phyloP scores from a whole-genome alignment of 2,329 filamentous ascomycete genomes.

The Myriosclerotinia scirpicola region DNA sequence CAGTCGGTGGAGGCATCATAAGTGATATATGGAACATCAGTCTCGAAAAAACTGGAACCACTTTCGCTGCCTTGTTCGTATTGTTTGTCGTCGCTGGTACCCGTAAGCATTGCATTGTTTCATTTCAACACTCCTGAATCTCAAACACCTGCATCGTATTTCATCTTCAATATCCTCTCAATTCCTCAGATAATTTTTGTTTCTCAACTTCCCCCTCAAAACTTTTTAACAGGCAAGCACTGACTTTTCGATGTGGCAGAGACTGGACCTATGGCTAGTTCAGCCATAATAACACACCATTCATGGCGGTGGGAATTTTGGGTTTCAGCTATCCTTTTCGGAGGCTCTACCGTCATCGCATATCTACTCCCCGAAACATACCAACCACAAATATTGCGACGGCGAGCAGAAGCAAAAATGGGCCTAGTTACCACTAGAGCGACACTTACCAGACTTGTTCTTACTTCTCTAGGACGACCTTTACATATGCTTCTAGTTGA shows the following conservation, averaged over 20 bases:
- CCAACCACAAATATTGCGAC: constrained; percentile 20
- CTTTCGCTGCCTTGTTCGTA: constrained; percentile 23
- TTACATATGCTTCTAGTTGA: constrained; percentile 27
- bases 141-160: background rate
- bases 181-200: no score
- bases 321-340: constrained; percentile 22
- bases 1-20: constrained; percentile 23
- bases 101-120: background rate
- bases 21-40: constrained; percentile 28
- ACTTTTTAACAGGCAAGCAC: background rate
- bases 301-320: constrained; percentile 28
- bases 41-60: constrained; percentile 24
- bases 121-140: background rate
- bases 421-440: background rate
- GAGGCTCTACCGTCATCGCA: background rate
- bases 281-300: constrained; percentile 15
- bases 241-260: background rate
- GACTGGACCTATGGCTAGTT: constrained; percentile 23
- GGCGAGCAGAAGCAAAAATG: constrained; percentile 5
- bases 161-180: background rate
- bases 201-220: background rate
- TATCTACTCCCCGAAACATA: constrained; percentile 28
- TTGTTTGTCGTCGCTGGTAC: constrained; percentile 21
- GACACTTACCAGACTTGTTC: constrained; percentile 15
- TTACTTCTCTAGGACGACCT: constrained; percentile 23